Evolutionary conservation across 768 basidiomycete species (phyloP), one percentile per base, ranked within the genome.

Genomic region (Tephrocybe rancida): DNA sequence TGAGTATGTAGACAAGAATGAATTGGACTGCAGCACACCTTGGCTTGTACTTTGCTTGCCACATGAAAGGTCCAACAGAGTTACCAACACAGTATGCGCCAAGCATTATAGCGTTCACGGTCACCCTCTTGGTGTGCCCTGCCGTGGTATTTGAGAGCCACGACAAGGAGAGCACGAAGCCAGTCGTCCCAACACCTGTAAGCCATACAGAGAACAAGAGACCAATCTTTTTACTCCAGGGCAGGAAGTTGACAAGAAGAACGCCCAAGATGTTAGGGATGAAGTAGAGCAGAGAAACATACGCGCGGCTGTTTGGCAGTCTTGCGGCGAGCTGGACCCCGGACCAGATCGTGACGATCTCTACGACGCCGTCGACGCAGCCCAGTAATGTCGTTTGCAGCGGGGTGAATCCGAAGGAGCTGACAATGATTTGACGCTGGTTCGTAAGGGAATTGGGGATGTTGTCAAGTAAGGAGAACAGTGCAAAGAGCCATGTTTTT

Each of bases 401-500:
- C 46, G 70, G 61, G 5, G 71, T 77, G 65, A 87, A 90, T 2
- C 88, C 88, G 62, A 89, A 84, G n/a, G n/a, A n/a, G n/a, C n/a
- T 69, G 13, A 88, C 76, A 51, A 90, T 87, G 56, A 90, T 80
- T 54, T 77, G 75, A 5, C 77, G 69, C 60, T 90, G 88, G 56
- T 86, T 87, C 18, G 82, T 85, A 32, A 74, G 61, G 2, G 85
- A 87, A 63, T 86, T 87, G 1, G 87, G 85, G 14, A 90, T 63
- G 52, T 86, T 86, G 61, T 78, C 71, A 29, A 88, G 67, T 1
- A 78, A 81, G 2, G 81, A 73, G 65, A 88, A 88, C 37, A 88
- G 72, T 0, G 87, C 86, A 59, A 90, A 90, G 25, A 89, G 73
- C 87, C 87, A 90, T 0, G 86, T 87, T 67, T 90, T 90, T 0